Evolutionary conservation across 2,329 filamentous ascomycete species (phyloP).

Genomic region (Tolypocladium tundrense): DNA sequence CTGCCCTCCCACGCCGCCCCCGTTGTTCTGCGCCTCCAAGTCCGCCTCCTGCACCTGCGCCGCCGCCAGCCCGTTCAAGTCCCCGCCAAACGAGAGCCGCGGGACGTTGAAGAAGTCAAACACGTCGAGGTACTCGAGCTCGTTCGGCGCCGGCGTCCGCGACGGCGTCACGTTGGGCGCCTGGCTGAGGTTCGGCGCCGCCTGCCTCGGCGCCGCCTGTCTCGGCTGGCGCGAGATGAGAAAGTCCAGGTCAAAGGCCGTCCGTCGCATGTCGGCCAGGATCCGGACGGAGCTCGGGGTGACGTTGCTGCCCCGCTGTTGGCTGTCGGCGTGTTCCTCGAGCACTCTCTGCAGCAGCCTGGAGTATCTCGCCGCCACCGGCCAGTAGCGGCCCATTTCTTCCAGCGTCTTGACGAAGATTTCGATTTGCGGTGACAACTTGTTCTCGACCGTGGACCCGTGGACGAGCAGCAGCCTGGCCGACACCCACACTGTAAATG

Average conservation of each 20-base stretch:
- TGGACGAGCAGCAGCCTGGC: constrained; percentile 81
- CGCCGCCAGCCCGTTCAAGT: constrained; percentile 14
- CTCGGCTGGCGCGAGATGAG: constrained; percentile 74
- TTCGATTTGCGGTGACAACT: constrained; percentile 66
- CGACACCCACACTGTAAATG: constrained; percentile 87
- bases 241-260: constrained; percentile 82
- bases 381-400: constrained; percentile 76
- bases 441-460: constrained; percentile 79
- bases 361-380: constrained; percentile 74
- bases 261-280: constrained; percentile 81
- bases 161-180: constrained; percentile 47
- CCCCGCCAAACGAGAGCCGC: constrained; percentile 46
- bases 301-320: constrained; percentile 61
- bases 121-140: constrained; percentile 83
- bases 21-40: constrained; percentile 17
- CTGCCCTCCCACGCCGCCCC: constrained; percentile 6
- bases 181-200: constrained; percentile 26
- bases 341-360: constrained; percentile 71
- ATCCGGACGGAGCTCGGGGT: constrained; percentile 80
- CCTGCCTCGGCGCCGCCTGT: constrained; percentile 19
- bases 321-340: constrained; percentile 74
- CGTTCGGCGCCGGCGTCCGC: constrained; percentile 64
- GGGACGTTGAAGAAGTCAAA: constrained; percentile 95
- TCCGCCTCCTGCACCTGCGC: constrained; percentile 11
- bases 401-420: constrained; percentile 75